phyloP scores from a whole-genome alignment of 176 grass and related monocot species.

The Cenchrus fungigraminus region DNA sequence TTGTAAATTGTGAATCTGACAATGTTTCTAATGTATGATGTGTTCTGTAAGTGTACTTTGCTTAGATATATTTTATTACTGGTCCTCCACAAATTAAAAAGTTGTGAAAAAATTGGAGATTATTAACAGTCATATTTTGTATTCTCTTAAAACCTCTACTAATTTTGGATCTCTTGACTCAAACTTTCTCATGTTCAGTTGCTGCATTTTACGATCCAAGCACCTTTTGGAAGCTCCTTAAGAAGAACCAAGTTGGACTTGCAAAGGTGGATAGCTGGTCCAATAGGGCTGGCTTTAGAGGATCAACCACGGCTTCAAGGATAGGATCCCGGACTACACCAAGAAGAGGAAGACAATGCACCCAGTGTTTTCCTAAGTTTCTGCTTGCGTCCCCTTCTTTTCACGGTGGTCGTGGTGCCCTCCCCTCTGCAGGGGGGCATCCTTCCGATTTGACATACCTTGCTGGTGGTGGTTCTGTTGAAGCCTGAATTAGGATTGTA shows the following conservation, averaged over 20 bases:
- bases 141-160: neutral
- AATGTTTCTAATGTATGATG: neutral
- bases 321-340: slow-evolving; percentile 56
- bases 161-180: neutral
- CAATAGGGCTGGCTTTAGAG: slow-evolving; percentile 73
- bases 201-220: slow-evolving; percentile 23
- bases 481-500: slow-evolving; percentile 49
- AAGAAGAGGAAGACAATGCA: slow-evolving; percentile 61
- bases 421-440: slow-evolving; percentile 92
- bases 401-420: slow-evolving; percentile 84
- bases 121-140: neutral
- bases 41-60: neutral
- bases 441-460: slow-evolving; percentile 85
- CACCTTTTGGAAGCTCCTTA: slow-evolving; percentile 24
- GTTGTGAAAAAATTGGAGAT: neutral
- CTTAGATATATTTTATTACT: neutral
- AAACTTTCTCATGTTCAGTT: slow-evolving; percentile 9
- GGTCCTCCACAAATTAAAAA: neutral
- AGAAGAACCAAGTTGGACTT: slow-evolving; percentile 43
- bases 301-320: slow-evolving; percentile 76
- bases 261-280: slow-evolving; percentile 64
- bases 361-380: slow-evolving; percentile 69
- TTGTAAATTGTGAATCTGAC: no score
- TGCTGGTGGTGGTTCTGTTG: slow-evolving; percentile 64
- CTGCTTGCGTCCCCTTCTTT: slow-evolving; percentile 85